A percentile compares a stretch with the other conserved stretches of the same genome.
Evolutionary conservation across 164 flowering plant genomes (phyloP).

Genomic region (Vitis cinerea): DNA sequence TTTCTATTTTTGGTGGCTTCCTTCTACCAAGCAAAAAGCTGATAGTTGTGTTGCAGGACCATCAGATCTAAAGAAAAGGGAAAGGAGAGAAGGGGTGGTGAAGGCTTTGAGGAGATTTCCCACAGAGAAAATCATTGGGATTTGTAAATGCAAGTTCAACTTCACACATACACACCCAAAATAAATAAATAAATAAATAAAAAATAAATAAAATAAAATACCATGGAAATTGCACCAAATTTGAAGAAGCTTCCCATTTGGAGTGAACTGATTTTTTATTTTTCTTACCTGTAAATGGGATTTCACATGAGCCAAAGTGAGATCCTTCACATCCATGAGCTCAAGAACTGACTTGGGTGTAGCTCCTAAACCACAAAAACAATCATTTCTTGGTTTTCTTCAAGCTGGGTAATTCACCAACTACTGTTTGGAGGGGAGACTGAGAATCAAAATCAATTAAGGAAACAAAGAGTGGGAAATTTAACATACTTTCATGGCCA

Average conservation of each 20-base stretch:
- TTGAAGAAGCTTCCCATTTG: background rate
- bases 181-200: background rate
- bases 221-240: background rate
- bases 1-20: constrained; percentile 30
- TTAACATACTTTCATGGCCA: constrained; percentile 91
- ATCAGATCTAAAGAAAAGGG: constrained; percentile 51
- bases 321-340: constrained; percentile 99
- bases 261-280: constrained; percentile 9
- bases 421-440: background rate
- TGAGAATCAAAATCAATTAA: too few relatives aligned
- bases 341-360: constrained; percentile 98
- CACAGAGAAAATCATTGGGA: constrained; percentile 41
- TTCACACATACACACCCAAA: background rate
- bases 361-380: constrained; percentile 51
- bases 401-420: background rate
- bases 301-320: constrained; percentile 96
- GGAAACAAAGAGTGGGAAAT: background rate
- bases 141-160: constrained; percentile 34
- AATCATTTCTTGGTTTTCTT: background rate
- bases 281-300: constrained; percentile 87
- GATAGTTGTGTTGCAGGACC: constrained; percentile 45
- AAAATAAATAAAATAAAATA: background rate
- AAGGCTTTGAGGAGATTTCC: constrained; percentile 32
- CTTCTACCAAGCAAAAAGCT: constrained; percentile 61
- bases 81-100: constrained; percentile 1